Base-by-base conservation (phyloP, 352 stramenopile species). In the Phytopythium delawarense region DNA sequence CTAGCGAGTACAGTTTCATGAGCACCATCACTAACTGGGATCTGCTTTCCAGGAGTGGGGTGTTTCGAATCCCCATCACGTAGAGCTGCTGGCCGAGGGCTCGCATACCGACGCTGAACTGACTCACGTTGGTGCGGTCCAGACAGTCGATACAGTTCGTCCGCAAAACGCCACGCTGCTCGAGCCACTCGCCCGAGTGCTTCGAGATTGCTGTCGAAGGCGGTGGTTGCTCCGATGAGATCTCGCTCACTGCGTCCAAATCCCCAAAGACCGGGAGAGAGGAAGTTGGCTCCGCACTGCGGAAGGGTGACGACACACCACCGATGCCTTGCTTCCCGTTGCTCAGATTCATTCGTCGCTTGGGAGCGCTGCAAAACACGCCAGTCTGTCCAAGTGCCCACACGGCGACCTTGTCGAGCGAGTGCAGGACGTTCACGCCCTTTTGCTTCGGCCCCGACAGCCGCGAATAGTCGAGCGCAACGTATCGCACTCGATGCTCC, bases 131-230 rank as follows among this genome's bases (percentile, higher is more conserved):
- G 15, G 88, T 96, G 18, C 88, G 81, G 70, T 95, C 85, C 21
- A 96, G 71, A 60, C 76, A 88, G 75, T 99, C 98, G 57, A 99
- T 99, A 66, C 98, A 99, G 75, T 99, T 99, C 0, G 97, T 99
- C 35, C 98, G 87, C 12, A 99, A 75, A 35, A 99, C 94, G 3
- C 98, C 98, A 51, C 90, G 86, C 71, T 99, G 98, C 65, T 99
- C 96, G 40, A 98, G 67, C 96, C 92, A 87, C 64, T 94, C 83
- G 32, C 90, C 91, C 3, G 84, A 92, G 25, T 93, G 87, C 64
- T 72, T 79, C 16, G 81, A 78, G 61, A 94, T 92, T 6, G 84
- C 90, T 11, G 82, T 82, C 42, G 81, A 90, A 35, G 71, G 69
- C 37, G 72, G 69, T 40, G 64, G 37, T 16, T 48, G 9, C 2